Conservation (phyloP, 1,284 basidiomycete species). For the Pyrrhoderma noxium region DNA sequence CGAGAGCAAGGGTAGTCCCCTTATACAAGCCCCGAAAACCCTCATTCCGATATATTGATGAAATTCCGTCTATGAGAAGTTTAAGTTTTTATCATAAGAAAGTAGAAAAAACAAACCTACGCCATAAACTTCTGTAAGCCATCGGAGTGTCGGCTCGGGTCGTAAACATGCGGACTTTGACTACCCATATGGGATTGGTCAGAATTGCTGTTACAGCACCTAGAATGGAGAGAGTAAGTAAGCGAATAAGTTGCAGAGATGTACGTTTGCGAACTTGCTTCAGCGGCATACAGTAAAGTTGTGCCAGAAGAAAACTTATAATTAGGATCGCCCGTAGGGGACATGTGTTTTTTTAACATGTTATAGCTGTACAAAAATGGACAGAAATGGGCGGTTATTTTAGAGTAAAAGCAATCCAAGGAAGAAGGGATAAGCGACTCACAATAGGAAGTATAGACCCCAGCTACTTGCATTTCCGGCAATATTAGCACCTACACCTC, state of each 20-base stretch:
- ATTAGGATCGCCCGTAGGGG: constrained; percentile 46
- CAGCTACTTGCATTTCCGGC: constrained; percentile 96
- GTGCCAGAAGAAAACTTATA: constrained; percentile 65
- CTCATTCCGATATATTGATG: constrained; percentile 62
- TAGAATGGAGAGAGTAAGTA: constrained; percentile 28
- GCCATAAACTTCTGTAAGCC: constrained; percentile 74
- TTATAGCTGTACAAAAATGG: constrained; percentile 66
- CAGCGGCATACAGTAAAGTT: constrained; percentile 86
- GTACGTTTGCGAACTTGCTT: constrained; percentile 75
- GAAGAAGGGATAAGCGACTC: constrained; percentile 30
- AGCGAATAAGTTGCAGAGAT: constrained; percentile 8
- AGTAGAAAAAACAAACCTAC: constrained; percentile 39
- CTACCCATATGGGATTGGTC: constrained; percentile 98
- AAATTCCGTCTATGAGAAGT: constrained; percentile 60
- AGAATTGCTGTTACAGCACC: constrained; percentile 89
- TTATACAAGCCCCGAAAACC: constrained; percentile 80
- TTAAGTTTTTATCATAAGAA: constrained; percentile 1
- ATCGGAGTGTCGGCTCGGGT: constrained; percentile 56
- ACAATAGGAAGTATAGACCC: constrained; percentile 99
- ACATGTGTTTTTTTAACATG: constrained; percentile 73
- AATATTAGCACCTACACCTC: constrained; percentile 87
- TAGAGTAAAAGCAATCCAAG: not conserved
- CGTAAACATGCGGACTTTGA: constrained; percentile 97
- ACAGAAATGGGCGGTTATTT: too few relatives aligned
- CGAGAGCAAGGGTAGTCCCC: constrained; percentile 82